These are phyloP conservation scores for Teunomyces cretensis DNA, from an alignment of 805 yeast genomes.

Conservation along the genomic window DNA sequence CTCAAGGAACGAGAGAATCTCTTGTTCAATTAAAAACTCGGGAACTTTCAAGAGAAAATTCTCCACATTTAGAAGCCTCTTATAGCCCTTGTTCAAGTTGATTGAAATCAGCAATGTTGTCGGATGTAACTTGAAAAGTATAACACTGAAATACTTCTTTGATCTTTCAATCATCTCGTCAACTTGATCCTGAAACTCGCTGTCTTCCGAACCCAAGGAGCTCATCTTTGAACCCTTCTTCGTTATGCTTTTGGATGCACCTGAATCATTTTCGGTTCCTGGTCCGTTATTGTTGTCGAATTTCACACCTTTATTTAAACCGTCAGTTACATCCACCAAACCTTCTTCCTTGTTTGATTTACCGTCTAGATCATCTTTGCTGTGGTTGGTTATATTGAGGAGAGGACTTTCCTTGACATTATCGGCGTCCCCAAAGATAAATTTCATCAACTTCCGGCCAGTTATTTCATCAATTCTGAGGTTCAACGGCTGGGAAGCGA, in stretches of 20 bases:
- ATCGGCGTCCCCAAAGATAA: slow-evolving; percentile 30
- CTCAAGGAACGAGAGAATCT: slow-evolving; percentile 35
- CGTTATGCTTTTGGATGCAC: background rate
- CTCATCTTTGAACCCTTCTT: background rate
- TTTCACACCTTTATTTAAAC: slow-evolving; percentile 11
- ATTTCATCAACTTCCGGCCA: slow-evolving; percentile 38
- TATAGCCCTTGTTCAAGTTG: slow-evolving; percentile 32
- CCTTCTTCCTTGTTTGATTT: slow-evolving; percentile 9
- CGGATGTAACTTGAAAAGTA: slow-evolving; percentile 43
- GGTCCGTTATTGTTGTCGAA: slow-evolving; percentile 8
- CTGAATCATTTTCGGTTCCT: background rate
- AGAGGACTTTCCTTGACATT: slow-evolving; percentile 21
- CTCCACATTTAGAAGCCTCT: slow-evolving; percentile 37
- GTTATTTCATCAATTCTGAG: slow-evolving; percentile 40
- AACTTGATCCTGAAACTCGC: slow-evolving; percentile 26
- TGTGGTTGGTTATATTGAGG: slow-evolving; percentile 6
- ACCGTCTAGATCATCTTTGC: slow-evolving; percentile 9
- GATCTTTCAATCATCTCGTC: slow-evolving; percentile 75
- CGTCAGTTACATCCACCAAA: slow-evolving; percentile 11
- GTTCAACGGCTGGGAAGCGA: slow-evolving; percentile 37
- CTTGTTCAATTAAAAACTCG: slow-evolving; percentile 28
- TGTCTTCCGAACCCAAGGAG: slow-evolving; percentile 4
- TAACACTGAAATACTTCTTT: slow-evolving; percentile 66
- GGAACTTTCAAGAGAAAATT: slow-evolving; percentile 36
- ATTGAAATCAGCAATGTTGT: slow-evolving; percentile 35